These are phyloP conservation scores for Elsinoe perseae DNA, from an alignment of 2,329 filamentous ascomycete genomes.

Conservation along the genomic window DNA sequence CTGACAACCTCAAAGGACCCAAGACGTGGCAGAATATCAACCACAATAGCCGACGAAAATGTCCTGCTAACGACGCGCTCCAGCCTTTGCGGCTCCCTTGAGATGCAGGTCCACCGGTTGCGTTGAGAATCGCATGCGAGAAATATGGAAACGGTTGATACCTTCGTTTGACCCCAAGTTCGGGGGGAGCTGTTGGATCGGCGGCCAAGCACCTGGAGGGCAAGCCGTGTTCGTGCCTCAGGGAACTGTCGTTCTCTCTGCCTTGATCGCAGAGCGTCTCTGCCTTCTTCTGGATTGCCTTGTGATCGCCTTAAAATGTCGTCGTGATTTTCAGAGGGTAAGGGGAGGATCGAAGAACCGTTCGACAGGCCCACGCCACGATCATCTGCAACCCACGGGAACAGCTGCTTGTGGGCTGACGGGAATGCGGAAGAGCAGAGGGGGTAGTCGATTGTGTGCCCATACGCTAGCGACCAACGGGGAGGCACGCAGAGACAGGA, in stretches of 20 bases:
- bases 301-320: neutral
- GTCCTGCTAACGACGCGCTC: neutral
- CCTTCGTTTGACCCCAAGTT: neutral
- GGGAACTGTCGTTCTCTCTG: neutral
- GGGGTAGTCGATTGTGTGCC: neutral
- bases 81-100: neutral
- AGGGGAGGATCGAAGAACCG: slow-evolving; percentile 3
- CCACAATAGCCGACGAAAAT: neutral
- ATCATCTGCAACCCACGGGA: neutral
- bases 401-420: neutral
- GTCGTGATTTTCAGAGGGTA: slow-evolving; percentile 2
- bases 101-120: neutral
- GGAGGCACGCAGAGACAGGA: neutral
- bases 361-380: neutral
- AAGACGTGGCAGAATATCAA: neutral
- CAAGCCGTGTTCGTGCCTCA: neutral
- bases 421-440: neutral
- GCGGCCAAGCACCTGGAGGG: neutral
- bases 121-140: neutral
- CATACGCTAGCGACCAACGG: neutral
- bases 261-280: neutral
- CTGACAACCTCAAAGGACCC: neutral
- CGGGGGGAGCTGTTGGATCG: neutral
- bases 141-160: neutral
- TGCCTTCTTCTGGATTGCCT: neutral